Evolutionary conservation across 2,329 filamentous ascomycete genomes (phyloP).

Genomic region (Calonectria fujianensis): DNA sequence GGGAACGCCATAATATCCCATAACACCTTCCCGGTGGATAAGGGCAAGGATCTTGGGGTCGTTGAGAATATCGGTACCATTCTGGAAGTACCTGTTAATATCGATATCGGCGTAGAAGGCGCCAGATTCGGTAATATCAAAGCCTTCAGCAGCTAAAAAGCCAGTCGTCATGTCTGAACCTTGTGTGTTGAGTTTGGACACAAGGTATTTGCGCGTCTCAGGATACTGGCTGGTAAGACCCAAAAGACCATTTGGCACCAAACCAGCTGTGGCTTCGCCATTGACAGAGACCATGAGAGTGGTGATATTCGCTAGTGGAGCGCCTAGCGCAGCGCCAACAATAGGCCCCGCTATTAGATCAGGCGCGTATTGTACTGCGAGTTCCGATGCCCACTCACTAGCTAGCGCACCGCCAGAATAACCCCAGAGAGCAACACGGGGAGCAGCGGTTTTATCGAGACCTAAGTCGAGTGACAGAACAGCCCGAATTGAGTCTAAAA

Average conservation of each 20-base stretch:
- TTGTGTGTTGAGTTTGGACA: conserved; percentile 45
- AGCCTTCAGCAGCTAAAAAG: conserved; percentile 46
- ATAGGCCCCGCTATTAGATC: conserved; percentile 64
- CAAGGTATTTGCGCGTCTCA: conserved; percentile 37
- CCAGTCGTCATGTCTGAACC: conserved; percentile 47
- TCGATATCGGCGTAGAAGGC: conserved; percentile 35
- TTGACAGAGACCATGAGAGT: conserved; percentile 60
- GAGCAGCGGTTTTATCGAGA: conserved; percentile 37
- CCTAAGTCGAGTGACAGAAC: conserved; percentile 60
- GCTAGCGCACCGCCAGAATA: conserved; percentile 74
- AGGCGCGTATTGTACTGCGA: conserved; percentile 71
- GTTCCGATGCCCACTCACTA: conserved; percentile 70
- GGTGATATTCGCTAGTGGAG: conserved; percentile 64
- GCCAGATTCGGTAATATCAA: conserved; percentile 38
- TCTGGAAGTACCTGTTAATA: conserved; percentile 46
- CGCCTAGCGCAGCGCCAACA: conserved; percentile 69
- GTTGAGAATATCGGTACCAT: conserved; percentile 29
- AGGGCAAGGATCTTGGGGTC: conserved; percentile 36
- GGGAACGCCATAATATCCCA: conserved; percentile 52
- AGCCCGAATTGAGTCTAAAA: conserved; percentile 67
- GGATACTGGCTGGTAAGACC: conserved; percentile 51
- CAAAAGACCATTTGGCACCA: conserved; percentile 47
- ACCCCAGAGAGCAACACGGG: conserved; percentile 69
- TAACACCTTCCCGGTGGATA: conserved; percentile 49
- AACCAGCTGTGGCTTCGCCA: conserved; percentile 48